Evolutionary conservation across 768 basidiomycete species (phyloP).

Genomic region (Naganishia antarctica): DNA sequence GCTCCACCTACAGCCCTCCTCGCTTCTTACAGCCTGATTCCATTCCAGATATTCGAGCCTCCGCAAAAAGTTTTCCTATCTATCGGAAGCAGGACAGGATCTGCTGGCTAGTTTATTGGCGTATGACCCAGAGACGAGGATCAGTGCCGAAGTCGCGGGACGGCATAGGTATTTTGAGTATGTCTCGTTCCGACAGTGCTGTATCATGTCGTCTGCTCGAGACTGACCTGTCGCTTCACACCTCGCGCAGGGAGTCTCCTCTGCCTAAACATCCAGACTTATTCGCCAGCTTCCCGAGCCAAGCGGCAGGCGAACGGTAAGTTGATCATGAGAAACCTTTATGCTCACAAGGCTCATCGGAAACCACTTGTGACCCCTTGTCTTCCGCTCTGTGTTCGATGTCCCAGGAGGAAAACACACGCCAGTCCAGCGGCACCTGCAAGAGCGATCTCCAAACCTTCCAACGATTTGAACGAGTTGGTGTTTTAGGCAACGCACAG

Average conservation of each 20-base stretch:
- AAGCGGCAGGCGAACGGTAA: conserved; percentile 84
- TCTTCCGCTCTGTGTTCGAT: too few species aligned
- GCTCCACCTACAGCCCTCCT: too few species aligned
- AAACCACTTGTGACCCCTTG: too few species aligned
- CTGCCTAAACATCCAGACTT: conserved; percentile 92
- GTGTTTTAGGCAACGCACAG: not conserved
- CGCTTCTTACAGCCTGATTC: not conserved
- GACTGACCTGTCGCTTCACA: not conserved
- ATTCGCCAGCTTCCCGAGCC: conserved; percentile 91
- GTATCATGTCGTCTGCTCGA: not conserved
- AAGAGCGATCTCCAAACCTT: conserved; percentile 11
- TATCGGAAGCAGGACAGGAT: conserved; percentile 78
- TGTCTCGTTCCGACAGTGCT: conserved; percentile 45
- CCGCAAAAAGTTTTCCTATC: conserved; percentile 76
- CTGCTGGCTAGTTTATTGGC: conserved; percentile 72
- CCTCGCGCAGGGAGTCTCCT: conserved; percentile 69
- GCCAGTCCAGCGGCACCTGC: conserved; percentile 12
- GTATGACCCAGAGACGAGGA: conserved; percentile 82
- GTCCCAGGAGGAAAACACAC: conserved; percentile 8
- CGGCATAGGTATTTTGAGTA: conserved; percentile 89
- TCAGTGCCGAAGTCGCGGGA: conserved; percentile 82
- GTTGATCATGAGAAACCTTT: not conserved
- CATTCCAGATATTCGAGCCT: conserved; percentile 53
- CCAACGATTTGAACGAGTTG: conserved; percentile 14
- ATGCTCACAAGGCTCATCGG: too few species aligned